Evolutionary conservation across 345 rosid genomes (phyloP).

Genomic region (Nephelium lappaceum): DNA sequence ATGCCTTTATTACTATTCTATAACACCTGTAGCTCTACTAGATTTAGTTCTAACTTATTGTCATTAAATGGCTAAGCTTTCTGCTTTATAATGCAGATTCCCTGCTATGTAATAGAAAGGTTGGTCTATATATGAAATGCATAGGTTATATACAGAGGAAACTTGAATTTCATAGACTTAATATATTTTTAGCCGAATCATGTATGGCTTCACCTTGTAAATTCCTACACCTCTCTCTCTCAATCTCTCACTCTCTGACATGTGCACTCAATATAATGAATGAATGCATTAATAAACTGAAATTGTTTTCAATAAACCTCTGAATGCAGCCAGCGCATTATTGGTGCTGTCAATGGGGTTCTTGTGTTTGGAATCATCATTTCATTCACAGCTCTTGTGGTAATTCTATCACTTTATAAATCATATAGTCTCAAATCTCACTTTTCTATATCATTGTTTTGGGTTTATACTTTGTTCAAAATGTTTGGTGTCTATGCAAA

Average conservation of each 20-base stretch:
- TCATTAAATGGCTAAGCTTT: background rate
- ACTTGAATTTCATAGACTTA: background rate
- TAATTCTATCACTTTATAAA: conserved; percentile 26
- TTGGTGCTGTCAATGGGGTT: conserved; percentile 84
- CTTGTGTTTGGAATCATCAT: conserved; percentile 67
- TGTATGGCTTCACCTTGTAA: background rate
- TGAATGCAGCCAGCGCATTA: conserved; percentile 79
- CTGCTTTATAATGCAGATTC: background rate
- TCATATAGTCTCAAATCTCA: background rate
- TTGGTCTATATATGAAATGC: background rate
- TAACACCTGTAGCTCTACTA: background rate
- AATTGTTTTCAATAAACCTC: conserved; percentile 6
- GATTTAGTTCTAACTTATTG: background rate
- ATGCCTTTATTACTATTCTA: background rate
- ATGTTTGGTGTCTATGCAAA: background rate
- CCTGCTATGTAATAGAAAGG: background rate
- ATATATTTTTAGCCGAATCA: background rate
- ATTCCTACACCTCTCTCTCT: background rate
- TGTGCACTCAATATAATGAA: background rate
- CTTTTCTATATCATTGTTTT: background rate
- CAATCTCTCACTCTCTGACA: no score
- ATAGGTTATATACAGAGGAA: background rate
- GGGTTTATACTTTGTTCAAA: background rate
- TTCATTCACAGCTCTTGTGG: conserved; percentile 89
- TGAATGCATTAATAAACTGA: conserved; percentile 9